Conservation (phyloP, 108 stramenopile species). For the Nitzschia palea region DNA sequence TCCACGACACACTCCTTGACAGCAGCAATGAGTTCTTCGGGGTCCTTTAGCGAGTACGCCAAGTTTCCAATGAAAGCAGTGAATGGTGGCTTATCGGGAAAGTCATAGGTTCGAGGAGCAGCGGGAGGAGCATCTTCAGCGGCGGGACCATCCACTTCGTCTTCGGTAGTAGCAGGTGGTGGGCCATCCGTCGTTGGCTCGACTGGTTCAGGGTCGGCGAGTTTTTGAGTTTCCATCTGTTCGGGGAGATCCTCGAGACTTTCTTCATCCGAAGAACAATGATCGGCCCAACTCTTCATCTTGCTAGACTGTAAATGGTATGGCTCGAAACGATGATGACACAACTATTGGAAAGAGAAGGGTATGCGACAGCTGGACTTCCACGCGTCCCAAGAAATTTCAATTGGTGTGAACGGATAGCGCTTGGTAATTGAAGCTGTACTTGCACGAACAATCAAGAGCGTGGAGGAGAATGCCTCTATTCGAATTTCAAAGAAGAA, state of each 20-base stretch:
- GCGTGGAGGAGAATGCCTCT: too few species aligned
- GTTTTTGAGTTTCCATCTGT: background rate
- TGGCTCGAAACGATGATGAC: background rate
- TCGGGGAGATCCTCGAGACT: background rate
- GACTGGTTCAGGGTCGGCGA: background rate
- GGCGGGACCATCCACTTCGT: background rate
- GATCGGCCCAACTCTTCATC: conserved; percentile 46
- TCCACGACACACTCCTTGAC: conserved; percentile 26
- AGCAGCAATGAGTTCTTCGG: conserved; percentile 25
- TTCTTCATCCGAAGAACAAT: conserved; percentile 44
- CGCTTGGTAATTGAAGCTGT: background rate
- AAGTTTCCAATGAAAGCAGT: conserved; percentile 60
- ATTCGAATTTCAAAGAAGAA: too few species aligned
- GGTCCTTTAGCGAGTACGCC: conserved; percentile 35
- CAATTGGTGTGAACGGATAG: too few species aligned
- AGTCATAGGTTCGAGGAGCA: conserved; percentile 24
- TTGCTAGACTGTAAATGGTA: background rate
- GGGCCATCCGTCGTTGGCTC: background rate
- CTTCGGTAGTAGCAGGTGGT: background rate
- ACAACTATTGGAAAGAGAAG: background rate
- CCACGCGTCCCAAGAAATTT: too few species aligned
- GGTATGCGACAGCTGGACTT: background rate
- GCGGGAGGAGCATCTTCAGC: background rate
- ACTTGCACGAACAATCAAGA: background rate
- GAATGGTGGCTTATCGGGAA: conserved; percentile 45